phyloP scores from a whole-genome alignment of 1,139 yeast species.

The Waltiozyma sp. region DNA sequence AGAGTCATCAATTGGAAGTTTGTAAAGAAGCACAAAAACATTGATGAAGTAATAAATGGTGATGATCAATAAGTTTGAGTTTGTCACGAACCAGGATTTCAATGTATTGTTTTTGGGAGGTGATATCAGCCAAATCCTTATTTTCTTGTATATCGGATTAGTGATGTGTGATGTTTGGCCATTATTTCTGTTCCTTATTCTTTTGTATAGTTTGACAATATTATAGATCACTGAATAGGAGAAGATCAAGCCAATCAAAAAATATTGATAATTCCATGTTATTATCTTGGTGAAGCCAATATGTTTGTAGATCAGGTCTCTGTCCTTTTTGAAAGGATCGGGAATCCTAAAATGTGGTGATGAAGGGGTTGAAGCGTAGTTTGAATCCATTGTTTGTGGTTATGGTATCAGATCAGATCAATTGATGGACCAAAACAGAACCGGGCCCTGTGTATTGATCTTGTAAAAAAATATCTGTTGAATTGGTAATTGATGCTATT shows the following conservation, averaged over 20 bases:
- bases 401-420: too few species aligned
- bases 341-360: constrained; percentile 8
- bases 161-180: neutral
- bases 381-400: too few species aligned
- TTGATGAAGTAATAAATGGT: constrained; percentile 9
- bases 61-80: constrained; percentile 8
- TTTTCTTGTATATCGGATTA: neutral
- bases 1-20: constrained; percentile 14
- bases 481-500: too few species aligned
- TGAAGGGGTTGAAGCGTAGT: too few species aligned
- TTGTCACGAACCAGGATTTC: constrained; percentile 9
- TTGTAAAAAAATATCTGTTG: too few species aligned
- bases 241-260: constrained; percentile 1
- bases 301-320: constrained; percentile 11
- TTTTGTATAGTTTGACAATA: neutral
- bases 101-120: constrained; percentile 5
- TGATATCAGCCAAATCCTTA: constrained; percentile 1
- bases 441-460: too few species aligned
- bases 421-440: too few species aligned
- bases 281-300: constrained; percentile 13
- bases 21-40: constrained; percentile 6
- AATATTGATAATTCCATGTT: constrained; percentile 13
- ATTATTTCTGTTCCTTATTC: neutral
- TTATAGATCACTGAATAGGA: neutral
- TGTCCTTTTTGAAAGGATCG: constrained; percentile 15